Conservation (phyloP, 306 rosid species). For the Prunus dulcis region DNA sequence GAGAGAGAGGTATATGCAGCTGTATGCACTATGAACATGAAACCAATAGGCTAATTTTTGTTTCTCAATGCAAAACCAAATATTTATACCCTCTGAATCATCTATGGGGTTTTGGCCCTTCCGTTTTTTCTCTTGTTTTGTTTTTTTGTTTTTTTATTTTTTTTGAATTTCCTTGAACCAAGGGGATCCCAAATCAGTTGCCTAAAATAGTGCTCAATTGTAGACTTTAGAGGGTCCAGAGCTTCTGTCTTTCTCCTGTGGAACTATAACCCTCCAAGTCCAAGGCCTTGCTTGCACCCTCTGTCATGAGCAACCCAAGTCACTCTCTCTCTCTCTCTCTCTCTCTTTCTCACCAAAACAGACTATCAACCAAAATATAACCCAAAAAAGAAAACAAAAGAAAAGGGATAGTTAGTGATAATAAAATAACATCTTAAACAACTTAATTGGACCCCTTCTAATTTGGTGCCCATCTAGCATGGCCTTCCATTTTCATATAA, state of each 20-base stretch:
- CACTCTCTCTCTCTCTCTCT: slow-evolving; percentile 14
- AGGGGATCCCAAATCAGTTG: slow-evolving; percentile 17
- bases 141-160: neutral
- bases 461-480: slow-evolving; percentile 24
- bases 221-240: slow-evolving; percentile 27
- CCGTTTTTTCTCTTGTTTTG: too few relatives aligned
- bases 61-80: neutral
- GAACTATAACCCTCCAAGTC: slow-evolving; percentile 31
- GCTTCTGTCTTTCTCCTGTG: slow-evolving; percentile 35
- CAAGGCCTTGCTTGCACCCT: slow-evolving; percentile 35
- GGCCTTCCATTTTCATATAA: slow-evolving; percentile 24
- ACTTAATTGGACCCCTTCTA: slow-evolving; percentile 20
- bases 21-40: neutral
- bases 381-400: slow-evolving; percentile 12
- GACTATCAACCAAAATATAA: neutral
- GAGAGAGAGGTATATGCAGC: neutral
- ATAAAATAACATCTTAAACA: slow-evolving; percentile 21
- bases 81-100: neutral
- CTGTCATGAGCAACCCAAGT: slow-evolving; percentile 16
- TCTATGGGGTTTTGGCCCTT: neutral
- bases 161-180: neutral
- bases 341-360: slow-evolving; percentile 20
- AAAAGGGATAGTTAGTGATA: slow-evolving; percentile 5
- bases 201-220: slow-evolving; percentile 33
- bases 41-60: neutral